Evolutionary conservation across 169 alveolate species (phyloP), one percentile per base, ranked within the genome.

Genomic region (Plasmodium chabaudi): DNA sequence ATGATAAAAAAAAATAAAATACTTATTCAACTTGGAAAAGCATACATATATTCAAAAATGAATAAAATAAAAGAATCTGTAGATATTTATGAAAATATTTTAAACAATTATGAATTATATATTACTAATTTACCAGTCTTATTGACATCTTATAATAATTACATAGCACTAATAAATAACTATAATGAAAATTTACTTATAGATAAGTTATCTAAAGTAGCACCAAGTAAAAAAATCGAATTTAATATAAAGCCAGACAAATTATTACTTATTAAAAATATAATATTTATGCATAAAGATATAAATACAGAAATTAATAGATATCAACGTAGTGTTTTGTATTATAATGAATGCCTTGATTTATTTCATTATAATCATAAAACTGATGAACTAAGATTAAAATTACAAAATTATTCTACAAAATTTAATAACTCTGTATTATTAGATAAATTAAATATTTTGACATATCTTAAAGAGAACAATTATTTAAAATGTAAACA

Each of bases 121-220:
- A 13, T n/a, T 12, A 69, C 65, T 19, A 39, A 34, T 5, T 49
- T 17, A 1, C 21, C 34, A 19, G 73, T 61, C 21, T 25, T 46
- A 5, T 49, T 82, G 34, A 25, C 65, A 60, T 71, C 86, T 13
- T 82, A 82, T 61, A 82, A 82, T 34, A 82, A 82, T 47, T 82
- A 82, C 72, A 21, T 61, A 5, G 90, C 90, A 5, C 27, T 82
- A 15, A 82, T 60, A 49, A 49, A 82, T 82, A 82, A 82, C 56
- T 67, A 51, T 19, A 34, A 49, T 46, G 47, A 39, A 13, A 5
- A 53, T 4, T 10, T 15, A 5, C 34, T 9, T 15, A 64, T 42
- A 15, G 25, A 21, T 12, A 61, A 68, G 17, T 27, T 1, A 9
- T 7, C 49, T 17, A 61, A 49, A 15, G 23, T 6, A 17, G 27